Conservation (phyloP, 1,284 basidiomycete genomes). For the Kwoniella shivajii region DNA sequence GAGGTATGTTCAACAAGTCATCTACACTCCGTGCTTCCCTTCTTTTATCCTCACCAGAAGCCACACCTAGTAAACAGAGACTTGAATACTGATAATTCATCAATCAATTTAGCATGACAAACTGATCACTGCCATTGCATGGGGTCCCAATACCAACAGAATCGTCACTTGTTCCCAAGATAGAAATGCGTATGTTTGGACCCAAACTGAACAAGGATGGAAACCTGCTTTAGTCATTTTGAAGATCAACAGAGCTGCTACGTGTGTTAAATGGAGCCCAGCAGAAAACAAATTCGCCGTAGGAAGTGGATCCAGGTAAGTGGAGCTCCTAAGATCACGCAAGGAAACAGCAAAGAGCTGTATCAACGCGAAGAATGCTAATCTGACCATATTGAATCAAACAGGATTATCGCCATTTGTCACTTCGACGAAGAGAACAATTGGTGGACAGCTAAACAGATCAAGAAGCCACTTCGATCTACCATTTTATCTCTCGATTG, state of each 20-base stretch:
- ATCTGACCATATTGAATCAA: background rate
- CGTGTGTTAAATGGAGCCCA: constrained; percentile 93
- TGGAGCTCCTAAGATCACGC: no score
- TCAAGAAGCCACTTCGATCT: constrained; percentile 94
- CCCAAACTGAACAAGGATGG: constrained; percentile 80
- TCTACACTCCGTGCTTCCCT: background rate
- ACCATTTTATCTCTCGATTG: constrained; percentile 94
- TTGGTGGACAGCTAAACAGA: constrained; percentile 98
- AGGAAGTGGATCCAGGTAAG: constrained; percentile 87
- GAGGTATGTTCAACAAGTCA: constrained; percentile 65
- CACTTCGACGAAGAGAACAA: constrained; percentile 96
- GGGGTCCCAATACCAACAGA: constrained; percentile 94
- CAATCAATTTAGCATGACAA: constrained; percentile 81
- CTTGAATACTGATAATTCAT: background rate
- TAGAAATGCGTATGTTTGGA: constrained; percentile 99
- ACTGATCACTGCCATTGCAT: constrained; percentile 96
- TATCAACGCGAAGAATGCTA: background rate
- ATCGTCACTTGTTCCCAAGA: constrained; percentile 99
- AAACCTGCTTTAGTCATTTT: constrained; percentile 96
- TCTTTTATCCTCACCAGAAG: background rate
- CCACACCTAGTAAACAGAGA: background rate
- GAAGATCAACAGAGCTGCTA: constrained; percentile 93
- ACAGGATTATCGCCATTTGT: constrained; percentile 86
- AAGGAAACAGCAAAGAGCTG: no score
- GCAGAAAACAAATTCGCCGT: constrained; percentile 99